A percentile compares a stretch with the other conserved stretches of the same genome.
Evolutionary conservation across 1,284 basidiomycete genomes (phyloP).

Genomic region (Cutaneotrichosporon dermatis): DNA sequence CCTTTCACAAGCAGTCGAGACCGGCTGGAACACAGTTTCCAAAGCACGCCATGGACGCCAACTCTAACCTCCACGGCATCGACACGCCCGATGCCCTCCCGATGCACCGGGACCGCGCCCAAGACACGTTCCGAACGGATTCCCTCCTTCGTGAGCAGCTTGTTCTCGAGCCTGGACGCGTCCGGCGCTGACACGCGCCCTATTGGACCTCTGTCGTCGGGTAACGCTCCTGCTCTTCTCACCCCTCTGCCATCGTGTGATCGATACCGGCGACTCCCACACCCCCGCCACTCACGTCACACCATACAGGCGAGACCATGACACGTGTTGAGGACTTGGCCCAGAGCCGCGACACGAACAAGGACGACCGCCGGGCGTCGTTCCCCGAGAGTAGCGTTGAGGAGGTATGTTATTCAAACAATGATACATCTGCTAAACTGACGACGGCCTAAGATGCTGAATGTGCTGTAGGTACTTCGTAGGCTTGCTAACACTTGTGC

Average conservation of each 20-base stretch:
- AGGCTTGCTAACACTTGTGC: background rate
- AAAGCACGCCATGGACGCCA: slow-evolving; percentile 8
- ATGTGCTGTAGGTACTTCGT: background rate
- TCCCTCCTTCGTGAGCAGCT: slow-evolving; percentile 10
- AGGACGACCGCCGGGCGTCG: background rate
- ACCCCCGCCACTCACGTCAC: background rate
- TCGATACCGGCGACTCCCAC: too few relatives aligned
- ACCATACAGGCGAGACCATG: slow-evolving; percentile 4
- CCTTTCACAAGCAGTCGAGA: background rate
- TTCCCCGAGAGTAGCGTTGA: background rate
- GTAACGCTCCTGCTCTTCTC: background rate
- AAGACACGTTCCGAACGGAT: background rate
- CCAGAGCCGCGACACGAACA: background rate
- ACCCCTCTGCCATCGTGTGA: background rate
- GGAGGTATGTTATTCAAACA: background rate
- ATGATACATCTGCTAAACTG: background rate
- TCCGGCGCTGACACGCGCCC: background rate
- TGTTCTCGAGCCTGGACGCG: too few relatives aligned
- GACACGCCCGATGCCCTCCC: slow-evolving; percentile 19
- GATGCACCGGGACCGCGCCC: slow-evolving; percentile 1
- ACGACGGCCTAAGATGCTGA: background rate
- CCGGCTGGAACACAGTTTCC: background rate
- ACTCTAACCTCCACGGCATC: slow-evolving; percentile 15
- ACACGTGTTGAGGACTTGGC: slow-evolving; percentile 7
- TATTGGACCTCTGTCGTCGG: background rate